Conservation (phyloP, 371 early-diverging fungal genomes). For the Dinochytrium kinnereticum region DNA sequence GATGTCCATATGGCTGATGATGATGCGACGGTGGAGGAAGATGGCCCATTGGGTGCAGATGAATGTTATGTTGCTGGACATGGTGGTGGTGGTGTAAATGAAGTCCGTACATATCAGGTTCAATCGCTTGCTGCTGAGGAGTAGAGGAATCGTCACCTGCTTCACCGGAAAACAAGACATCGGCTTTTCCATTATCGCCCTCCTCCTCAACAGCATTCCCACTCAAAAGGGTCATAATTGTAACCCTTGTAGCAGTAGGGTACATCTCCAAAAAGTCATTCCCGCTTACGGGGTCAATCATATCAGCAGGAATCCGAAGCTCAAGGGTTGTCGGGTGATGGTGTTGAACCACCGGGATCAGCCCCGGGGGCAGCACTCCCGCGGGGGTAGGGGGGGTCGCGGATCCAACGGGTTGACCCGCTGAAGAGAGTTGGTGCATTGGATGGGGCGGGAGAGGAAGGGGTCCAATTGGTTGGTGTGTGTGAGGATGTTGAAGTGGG, state of each 20-base stretch:
- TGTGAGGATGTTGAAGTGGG: neutral
- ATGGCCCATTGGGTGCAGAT: too few relatives aligned
- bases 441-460: too few relatives aligned
- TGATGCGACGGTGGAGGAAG: too few relatives aligned
- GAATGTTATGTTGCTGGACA: too few relatives aligned
- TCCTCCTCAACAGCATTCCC: neutral
- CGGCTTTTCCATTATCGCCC: neutral
- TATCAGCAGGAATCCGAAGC: slow-evolving; percentile 6
- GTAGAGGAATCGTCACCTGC: neutral
- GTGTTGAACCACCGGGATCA: neutral
- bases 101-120: neutral
- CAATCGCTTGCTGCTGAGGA: neutral
- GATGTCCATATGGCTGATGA: too few relatives aligned
- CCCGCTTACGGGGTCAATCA: slow-evolving; percentile 11
- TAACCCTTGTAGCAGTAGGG: slow-evolving; percentile 7
- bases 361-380: neutral
- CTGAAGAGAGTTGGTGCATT: too few relatives aligned
- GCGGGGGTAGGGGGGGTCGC: neutral
- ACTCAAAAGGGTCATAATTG: neutral
- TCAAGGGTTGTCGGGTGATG: slow-evolving; percentile 1
- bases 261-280: slow-evolving; percentile 14
- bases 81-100: too few relatives aligned
- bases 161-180: neutral
- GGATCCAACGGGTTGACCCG: too few relatives aligned
- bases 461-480: neutral